Evolutionary conservation across 2,329 filamentous ascomycete species (phyloP).

Genomic region (Helminthosporium solani): DNA sequence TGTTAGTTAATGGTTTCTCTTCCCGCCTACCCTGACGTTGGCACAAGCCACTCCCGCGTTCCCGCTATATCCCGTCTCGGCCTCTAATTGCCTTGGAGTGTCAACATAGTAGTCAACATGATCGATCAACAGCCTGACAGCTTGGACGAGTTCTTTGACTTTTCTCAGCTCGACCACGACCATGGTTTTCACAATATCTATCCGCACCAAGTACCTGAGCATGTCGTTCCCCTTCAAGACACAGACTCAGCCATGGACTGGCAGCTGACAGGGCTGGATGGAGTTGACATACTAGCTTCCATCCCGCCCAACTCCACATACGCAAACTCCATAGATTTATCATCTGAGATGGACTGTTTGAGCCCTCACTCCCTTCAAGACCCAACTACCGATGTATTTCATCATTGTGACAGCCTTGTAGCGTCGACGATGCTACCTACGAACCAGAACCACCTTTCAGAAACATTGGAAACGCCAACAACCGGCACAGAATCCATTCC

Average conservation of each 20-base stretch:
- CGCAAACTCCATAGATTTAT: neutral
- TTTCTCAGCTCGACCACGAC: slow-evolving; percentile 30
- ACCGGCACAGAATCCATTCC: neutral
- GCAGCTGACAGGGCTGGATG: slow-evolving; percentile 12
- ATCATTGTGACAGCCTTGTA: neutral
- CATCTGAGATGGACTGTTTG: neutral
- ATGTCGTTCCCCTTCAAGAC: neutral
- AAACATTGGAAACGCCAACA: neutral
- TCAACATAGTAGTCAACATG: slow-evolving; percentile 14
- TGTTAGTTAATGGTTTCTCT: slow-evolving; percentile 11
- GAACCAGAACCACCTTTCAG: neutral
- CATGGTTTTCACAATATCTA: slow-evolving; percentile 6
- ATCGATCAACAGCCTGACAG: slow-evolving; percentile 15
- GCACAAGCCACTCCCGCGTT: slow-evolving; percentile 16
- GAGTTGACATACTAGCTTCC: neutral
- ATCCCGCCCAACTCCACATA: neutral
- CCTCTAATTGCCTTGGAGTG: too few species aligned
- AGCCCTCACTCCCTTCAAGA: neutral
- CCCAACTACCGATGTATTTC: neutral
- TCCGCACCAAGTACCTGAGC: neutral
- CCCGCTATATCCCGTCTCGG: neutral
- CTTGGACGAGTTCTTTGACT: slow-evolving; percentile 41
- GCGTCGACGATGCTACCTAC: too few species aligned
- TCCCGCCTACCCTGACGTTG: slow-evolving; percentile 2
- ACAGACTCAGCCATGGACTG: slow-evolving; percentile 29